Evolutionary conservation across 192 early-diverging fungal genomes (phyloP).

Genomic region (Coemansia umbellata): DNA sequence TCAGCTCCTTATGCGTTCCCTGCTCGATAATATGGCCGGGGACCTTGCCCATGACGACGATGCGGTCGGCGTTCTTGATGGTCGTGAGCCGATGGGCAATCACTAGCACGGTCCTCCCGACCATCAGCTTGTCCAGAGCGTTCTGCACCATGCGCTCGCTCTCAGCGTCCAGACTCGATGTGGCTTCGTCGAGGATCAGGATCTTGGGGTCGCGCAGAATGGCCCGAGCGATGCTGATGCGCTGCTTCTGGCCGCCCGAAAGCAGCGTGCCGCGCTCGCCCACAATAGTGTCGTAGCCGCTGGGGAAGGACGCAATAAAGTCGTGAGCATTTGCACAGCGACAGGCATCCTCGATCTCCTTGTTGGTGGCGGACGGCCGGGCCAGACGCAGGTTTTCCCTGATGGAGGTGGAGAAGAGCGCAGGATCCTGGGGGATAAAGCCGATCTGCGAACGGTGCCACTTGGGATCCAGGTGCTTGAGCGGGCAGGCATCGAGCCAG

Average conservation of each 20-base stretch:
- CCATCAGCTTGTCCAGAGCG: slow-evolving; percentile 66
- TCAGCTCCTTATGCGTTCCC: slow-evolving; percentile 45
- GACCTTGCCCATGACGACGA: slow-evolving; percentile 64
- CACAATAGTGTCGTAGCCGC: slow-evolving; percentile 53
- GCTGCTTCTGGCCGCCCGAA: slow-evolving; percentile 62
- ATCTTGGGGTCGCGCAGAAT: slow-evolving; percentile 63
- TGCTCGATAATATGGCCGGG: slow-evolving; percentile 52
- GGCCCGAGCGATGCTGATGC: slow-evolving; percentile 60
- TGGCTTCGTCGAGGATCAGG: slow-evolving; percentile 79
- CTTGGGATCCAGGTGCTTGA: slow-evolving; percentile 57
- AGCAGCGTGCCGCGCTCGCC: slow-evolving; percentile 55
- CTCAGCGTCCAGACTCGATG: slow-evolving; percentile 68
- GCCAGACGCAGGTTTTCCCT: slow-evolving; percentile 72
- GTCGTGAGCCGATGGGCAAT: slow-evolving; percentile 84
- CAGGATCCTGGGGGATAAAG: slow-evolving; percentile 74
- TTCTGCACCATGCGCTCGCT: slow-evolving; percentile 69
- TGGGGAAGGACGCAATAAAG: slow-evolving; percentile 54
- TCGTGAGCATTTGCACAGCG: slow-evolving; percentile 70
- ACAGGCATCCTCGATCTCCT: slow-evolving; percentile 65
- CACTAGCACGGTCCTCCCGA: slow-evolving; percentile 76
- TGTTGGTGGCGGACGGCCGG: slow-evolving; percentile 56
- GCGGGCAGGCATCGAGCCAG: slow-evolving; percentile 59
- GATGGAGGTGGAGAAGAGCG: slow-evolving; percentile 74
- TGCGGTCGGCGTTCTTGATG: slow-evolving; percentile 70
- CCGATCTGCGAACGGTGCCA: slow-evolving; percentile 69